A percentile compares a stretch with the other conserved stretches of the same genome.
These are phyloP conservation scores for Sporothrix phasma DNA, from an alignment of 2,329 filamentous ascomycete species.

Conservation along the genomic window DNA sequence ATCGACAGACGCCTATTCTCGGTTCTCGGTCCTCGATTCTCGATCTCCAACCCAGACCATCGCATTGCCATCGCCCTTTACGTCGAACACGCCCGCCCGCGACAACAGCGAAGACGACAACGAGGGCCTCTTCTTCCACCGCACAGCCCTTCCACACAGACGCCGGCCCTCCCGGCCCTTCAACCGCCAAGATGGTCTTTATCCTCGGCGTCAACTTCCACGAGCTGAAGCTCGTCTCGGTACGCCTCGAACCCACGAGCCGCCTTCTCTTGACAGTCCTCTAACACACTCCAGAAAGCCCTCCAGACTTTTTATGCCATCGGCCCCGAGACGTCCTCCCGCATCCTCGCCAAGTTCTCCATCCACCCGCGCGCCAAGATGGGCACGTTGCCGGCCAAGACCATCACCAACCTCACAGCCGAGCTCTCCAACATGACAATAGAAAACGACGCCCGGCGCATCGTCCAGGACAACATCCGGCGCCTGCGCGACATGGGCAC, in stretches of 20 bases:
- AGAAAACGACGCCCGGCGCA: constrained; percentile 73
- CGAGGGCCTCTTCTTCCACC: not conserved
- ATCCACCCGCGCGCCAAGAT: constrained; percentile 79
- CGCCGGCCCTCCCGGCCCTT: not conserved
- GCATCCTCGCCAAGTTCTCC: constrained; percentile 77
- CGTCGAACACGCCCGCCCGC: not conserved
- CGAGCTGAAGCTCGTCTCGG: constrained; percentile 74
- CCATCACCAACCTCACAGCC: constrained; percentile 70
- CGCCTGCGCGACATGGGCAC: constrained; percentile 83
- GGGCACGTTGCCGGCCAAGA: constrained; percentile 62
- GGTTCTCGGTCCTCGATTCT: too few relatives aligned
- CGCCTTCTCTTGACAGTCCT: constrained; percentile 4
- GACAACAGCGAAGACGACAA: not conserved
- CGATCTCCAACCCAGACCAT: too few relatives aligned
- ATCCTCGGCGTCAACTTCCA: constrained; percentile 79
- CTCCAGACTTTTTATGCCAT: constrained; percentile 83
- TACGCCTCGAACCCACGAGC: constrained; percentile 32
- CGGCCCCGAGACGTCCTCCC: constrained; percentile 56
- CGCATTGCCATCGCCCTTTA: not conserved
- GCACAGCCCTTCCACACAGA: not conserved
- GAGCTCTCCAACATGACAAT: constrained; percentile 88
- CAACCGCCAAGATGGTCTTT: constrained; percentile 51
- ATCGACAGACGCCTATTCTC: not conserved
- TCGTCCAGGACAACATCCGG: constrained; percentile 75
- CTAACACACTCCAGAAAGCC: constrained; percentile 42